Evolutionary conservation across 306 rosid genomes (phyloP), one percentile per base, ranked within the genome.

Genomic region (Castanopsis chinensis): DNA sequence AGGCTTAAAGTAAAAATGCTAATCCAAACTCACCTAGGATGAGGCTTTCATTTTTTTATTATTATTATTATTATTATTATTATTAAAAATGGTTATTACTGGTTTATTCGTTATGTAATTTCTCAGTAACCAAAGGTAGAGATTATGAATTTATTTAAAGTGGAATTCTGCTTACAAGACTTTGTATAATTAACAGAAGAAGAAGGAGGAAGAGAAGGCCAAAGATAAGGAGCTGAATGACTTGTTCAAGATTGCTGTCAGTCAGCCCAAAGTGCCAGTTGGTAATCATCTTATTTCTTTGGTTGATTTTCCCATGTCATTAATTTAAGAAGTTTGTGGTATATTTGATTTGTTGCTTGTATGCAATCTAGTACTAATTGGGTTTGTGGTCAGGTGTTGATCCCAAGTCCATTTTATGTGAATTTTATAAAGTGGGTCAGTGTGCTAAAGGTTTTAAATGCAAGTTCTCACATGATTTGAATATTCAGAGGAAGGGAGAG

Each of bases 401-500:
- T 90, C 99, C 98, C 72, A 93, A 95, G 92, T 95, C 99, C 58
- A 87, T 95, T 82, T 27, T 93, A 53, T 95, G 99, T 80, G 99
- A 95, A 88, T 91, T 89, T 86, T 93, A 81, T 81, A 96, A 93
- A 83, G 98, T 45, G 57, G 99, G 98, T 33, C 98, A 96, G 78
- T 96, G 99, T 79, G 78, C 94, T 23, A 93, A 93, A 85, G 98
- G 99, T 17, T 96, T 96, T 78, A 96, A 96, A 78, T 96, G 98
- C 99, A 96, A 96, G 87, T 96, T 96, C 79, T 96, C 97, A 0
- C 99, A 96, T 71, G 99, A 96, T 81, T 86, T 96, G 88, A 96
- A 96, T 88, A 88, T 93, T 25, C 97, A 93, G 91, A 91, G 99
- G 91, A 96, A 96, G 92, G 99, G 99, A 74, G 99, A 91, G 71